Conservation (phyloP, 352 stramenopile genomes). For the Elongisporangium anandrum region DNA sequence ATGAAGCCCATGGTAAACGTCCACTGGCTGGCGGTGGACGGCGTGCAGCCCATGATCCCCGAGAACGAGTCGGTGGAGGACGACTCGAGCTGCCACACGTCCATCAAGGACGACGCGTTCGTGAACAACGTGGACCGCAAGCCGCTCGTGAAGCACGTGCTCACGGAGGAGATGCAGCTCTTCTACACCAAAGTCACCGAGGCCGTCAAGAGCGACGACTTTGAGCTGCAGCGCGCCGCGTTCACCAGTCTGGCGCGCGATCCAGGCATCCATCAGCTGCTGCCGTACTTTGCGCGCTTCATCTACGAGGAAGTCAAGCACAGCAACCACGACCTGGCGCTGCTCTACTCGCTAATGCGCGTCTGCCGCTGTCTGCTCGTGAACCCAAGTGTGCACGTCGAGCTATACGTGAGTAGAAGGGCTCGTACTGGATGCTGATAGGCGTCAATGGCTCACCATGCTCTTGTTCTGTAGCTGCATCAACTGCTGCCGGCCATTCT, state of each 20-base stretch:
- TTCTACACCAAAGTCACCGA: conserved; percentile 89
- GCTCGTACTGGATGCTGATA: not conserved
- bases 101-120: conserved; percentile 77
- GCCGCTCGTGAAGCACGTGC: conserved; percentile 79
- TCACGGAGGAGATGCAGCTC: conserved; percentile 88
- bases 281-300: conserved; percentile 88
- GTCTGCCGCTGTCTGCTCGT: conserved; percentile 86
- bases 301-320: conserved; percentile 88
- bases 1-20: conserved; percentile 68
- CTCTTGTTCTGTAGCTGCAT: conserved; percentile 62
- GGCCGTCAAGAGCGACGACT: conserved; percentile 70
- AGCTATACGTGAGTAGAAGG: conserved; percentile 80
- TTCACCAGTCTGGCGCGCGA: conserved; percentile 79
- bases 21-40: conserved; percentile 82
- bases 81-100: conserved; percentile 59
- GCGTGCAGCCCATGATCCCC: conserved; percentile 75
- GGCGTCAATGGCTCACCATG: not conserved
- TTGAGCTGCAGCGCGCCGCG: conserved; percentile 65
- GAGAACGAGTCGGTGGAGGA: conserved; percentile 81
- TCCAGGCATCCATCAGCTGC: conserved; percentile 85
- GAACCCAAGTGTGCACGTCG: conserved; percentile 90
- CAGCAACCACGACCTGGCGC: conserved; percentile 70
- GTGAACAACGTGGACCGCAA: conserved; percentile 66
- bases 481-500: conserved; percentile 92
- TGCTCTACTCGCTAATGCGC: conserved; percentile 85